A percentile compares a stretch with the other conserved stretches of the same genome.
phyloP scores from a whole-genome alignment of 2,329 filamentous ascomycete species.

The Paraphoma chrysanthemicola region DNA sequence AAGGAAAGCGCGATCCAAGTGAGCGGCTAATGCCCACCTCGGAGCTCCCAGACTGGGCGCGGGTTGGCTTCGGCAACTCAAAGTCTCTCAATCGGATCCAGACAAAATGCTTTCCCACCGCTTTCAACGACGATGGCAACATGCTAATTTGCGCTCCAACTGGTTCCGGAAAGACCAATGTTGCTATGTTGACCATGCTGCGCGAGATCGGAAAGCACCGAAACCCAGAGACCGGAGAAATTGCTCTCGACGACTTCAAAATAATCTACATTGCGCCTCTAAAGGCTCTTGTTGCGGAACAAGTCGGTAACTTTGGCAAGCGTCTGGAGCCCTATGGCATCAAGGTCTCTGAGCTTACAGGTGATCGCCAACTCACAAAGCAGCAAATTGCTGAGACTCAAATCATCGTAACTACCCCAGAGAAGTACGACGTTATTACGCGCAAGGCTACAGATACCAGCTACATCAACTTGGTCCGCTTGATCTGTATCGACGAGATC shows the following conservation, averaged over 20 bases:
- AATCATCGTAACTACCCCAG: conserved; percentile 96
- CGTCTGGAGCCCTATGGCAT: conserved; percentile 90
- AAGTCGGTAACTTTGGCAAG: conserved; percentile 96
- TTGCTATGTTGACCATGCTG: conserved; percentile 95
- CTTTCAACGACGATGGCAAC: conserved; percentile 93
- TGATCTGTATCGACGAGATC: conserved; percentile 98
- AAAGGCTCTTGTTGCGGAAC: conserved; percentile 95
- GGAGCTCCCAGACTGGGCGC: conserved; percentile 92
- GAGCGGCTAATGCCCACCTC: conserved; percentile 82
- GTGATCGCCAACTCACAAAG: conserved; percentile 97
- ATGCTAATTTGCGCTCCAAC: conserved; percentile 98
- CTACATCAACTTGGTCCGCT: conserved; percentile 94
- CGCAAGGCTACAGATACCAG: conserved; percentile 96
- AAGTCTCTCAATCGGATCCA: conserved; percentile 94
- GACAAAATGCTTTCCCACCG: conserved; percentile 88
- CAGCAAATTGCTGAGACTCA: conserved; percentile 98
- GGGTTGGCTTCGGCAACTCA: conserved; percentile 81
- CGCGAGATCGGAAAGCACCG: conserved; percentile 96
- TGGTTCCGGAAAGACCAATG: conserved; percentile 97
- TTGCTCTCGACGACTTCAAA: conserved; percentile 96
- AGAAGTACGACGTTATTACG: conserved; percentile 99
- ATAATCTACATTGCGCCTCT: conserved; percentile 97
- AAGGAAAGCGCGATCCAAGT: conserved; percentile 80
- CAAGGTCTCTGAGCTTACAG: conserved; percentile 91
- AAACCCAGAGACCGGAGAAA: conserved; percentile 86